Base-by-base conservation (phyloP, 202 grass and related monocot species). In the Thinopyrum obtusiflorum region DNA sequence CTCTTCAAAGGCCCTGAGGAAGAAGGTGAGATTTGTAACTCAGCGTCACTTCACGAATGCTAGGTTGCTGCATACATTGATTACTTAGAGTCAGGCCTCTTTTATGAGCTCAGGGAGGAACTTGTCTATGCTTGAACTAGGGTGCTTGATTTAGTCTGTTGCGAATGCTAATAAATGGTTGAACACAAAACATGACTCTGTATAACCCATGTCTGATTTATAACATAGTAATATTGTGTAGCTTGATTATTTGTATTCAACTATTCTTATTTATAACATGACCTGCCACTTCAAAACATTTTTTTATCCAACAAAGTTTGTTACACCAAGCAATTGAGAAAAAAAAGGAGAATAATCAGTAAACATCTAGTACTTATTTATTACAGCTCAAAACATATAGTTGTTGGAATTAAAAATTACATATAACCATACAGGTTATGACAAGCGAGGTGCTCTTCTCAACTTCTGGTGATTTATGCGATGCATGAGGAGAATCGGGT, bases 1-100 rank as follows among this genome's bases (percentile, higher is more conserved):
- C 87, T 99, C 2, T 89, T 98, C 80, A 94, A 79, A 31, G 96
- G 96, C 33, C 93, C 96, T 1, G 93, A 94, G 60, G 96, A 98
- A 68, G 93, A 97, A 68, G 97, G 97, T 99, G 81, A 90, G 73
- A 79, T 61, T 78, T 65, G 3, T 44, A 33, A 33, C 9, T 73
- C 65, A 24, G 12, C 28, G 31, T 49, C 66, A 49, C n/a, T 82
- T 3, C 39, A 26, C 21, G 57, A 37, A 24, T 12, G 4, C 26
- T 65, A 31, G 53, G 26, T 68, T 80, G 74, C 9, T 73, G 11
- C 60, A 24, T 73, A n/a, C 29, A 26, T 51, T 37, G 75, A 13
- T 35, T 53, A 32, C 9, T 37, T 65, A 59, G 24, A 26, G 44
- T 59, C 46, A 3, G 32, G 17, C 7, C 46, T 12, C 20, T 63